Base-by-base conservation (phyloP, 768 basidiomycete genomes). In the Hygrocybe punicea region DNA sequence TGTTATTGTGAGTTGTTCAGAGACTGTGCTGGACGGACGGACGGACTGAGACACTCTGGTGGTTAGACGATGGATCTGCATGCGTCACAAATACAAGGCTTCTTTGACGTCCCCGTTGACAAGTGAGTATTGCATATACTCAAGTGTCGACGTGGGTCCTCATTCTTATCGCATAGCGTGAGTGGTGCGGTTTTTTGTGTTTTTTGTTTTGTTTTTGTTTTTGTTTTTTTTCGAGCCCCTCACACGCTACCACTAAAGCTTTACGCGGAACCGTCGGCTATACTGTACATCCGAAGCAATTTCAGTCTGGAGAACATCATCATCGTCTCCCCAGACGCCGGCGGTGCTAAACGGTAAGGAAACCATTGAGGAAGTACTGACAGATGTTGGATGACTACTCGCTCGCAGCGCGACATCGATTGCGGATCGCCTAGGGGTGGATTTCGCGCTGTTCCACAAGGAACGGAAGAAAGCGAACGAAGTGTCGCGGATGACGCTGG, bases 61-160 rank as follows among this genome's bases (percentile, higher is more conserved):
- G 51, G 42, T 53, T 17, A 95, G 93, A 98, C 96, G 8, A 97
- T 98, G 93, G 97, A 99, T 75, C 78, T 98, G 58, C 96, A 99
- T 69, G 97, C 97, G 33, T 96, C 93, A 2, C 97, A 99, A 69
- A 98, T 99, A 60, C 97, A 99, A 76, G 97, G 97, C 6, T 99
- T 99, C 78, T 99, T 99, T 73, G 96, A 98, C 72, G 95, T 98
- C 44, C 97, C 97, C 7, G 96, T 98, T 66, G 97, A 99, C 81
- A 98, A 99, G 93, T 96, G 70, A 82, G 93, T 84, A 23, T 47
- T 39, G n/a, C 40, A 17, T 29, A 42, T 21, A 23, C 42, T 35
- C 17, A 7, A 19, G 35, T 52, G 36, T 58, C 54, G n/a, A 48
- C 19, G 37, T 25, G 24, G 33, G 23, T 52, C 57, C 56, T 51